Evolutionary conservation across 2,329 filamentous ascomycete genomes (phyloP), one percentile per base, ranked within the genome.

Genomic region (Trichoderma asperellum): DNA sequence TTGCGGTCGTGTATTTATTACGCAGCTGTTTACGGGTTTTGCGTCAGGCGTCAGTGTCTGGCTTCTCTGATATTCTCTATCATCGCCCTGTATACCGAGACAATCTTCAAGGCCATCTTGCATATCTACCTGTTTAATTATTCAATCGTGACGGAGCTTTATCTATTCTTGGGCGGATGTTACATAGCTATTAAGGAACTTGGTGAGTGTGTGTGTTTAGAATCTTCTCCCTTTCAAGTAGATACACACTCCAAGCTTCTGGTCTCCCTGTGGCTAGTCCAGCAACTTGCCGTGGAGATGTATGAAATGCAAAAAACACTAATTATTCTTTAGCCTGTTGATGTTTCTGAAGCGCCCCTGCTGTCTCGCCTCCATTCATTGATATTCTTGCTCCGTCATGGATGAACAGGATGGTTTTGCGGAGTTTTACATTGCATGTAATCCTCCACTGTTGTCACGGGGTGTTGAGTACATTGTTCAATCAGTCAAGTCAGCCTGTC

Each of bases 351-450:
- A 6, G 18, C 5, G 16, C 8, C 7, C 56, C n/a, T 29, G 14
- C 11, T 18, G 10, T 32, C 21, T 55, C n/a, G 18, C n/a, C 32
- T 12, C 4, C 8, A 8, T 18, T 43, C 4, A 6, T 5, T 52
- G 40, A 14, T 5, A 18, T 6, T 8, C 12, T 53, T 57, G 5
- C 4, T 40, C 18, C 59, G 53, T 40, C 16, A 65, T 68, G 63
- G 47, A 24, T 32, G 37, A 18, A 7, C 21, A 21, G 3, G 10
- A 4, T 43, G 72, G 14, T 1, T 73, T 68, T 29, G 68, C 71
- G 5, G 79, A 81, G 52, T 81, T 79, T 27, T 80, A 79, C 72
- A 65, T 79, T 4, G 71, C 75, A 5, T 78, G 75, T 53, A 79
- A 80, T 66, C 79, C 79, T 5, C 79, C 78, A 0, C 67, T 80